phyloP scores from a whole-genome alignment of 768 basidiomycete genomes.

The Hirschioporus abietinus region DNA sequence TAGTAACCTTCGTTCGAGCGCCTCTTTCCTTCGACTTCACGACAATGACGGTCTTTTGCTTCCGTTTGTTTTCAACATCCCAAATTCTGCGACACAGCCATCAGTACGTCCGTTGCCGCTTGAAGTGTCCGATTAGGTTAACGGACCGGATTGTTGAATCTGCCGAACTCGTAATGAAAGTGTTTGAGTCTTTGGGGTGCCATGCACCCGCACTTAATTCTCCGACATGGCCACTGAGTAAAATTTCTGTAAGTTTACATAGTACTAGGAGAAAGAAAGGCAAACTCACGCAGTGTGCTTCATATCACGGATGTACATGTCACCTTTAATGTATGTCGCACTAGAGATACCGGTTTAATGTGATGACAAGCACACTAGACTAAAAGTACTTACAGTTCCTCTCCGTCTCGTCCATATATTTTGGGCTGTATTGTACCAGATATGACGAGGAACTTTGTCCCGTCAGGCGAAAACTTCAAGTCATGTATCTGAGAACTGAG shows the following conservation, averaged over 20 bases:
- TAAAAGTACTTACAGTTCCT: slow-evolving; percentile 68
- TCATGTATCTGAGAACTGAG: slow-evolving; percentile 68
- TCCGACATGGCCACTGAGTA: slow-evolving; percentile 85
- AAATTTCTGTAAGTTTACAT: slow-evolving; percentile 12
- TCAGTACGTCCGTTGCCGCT: slow-evolving; percentile 6
- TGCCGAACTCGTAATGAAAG: slow-evolving; percentile 90
- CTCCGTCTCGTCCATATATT: slow-evolving; percentile 88
- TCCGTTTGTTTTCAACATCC: slow-evolving; percentile 88
- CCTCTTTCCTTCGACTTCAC: slow-evolving; percentile 96
- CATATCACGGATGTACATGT: slow-evolving; percentile 98
- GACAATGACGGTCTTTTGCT: slow-evolving; percentile 94
- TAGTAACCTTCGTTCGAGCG: slow-evolving; percentile 84
- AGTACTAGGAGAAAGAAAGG: background rate
- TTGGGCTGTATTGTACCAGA: slow-evolving; percentile 85
- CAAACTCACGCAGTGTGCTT: slow-evolving; percentile 89
- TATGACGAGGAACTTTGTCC: slow-evolving; percentile 80
- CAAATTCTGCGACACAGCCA: slow-evolving; percentile 63
- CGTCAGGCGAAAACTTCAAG: slow-evolving; percentile 82
- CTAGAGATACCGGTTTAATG: slow-evolving; percentile 27
- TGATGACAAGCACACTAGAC: background rate
- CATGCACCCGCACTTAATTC: slow-evolving; percentile 87
- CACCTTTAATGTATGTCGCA: slow-evolving; percentile 85
- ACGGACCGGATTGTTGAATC: slow-evolving; percentile 90
- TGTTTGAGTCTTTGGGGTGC: slow-evolving; percentile 82
- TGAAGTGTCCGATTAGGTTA: slow-evolving; percentile 2